Evolutionary conservation across 1,139 yeast genomes (phyloP).

Genomic region (Pichia sp.): DNA sequence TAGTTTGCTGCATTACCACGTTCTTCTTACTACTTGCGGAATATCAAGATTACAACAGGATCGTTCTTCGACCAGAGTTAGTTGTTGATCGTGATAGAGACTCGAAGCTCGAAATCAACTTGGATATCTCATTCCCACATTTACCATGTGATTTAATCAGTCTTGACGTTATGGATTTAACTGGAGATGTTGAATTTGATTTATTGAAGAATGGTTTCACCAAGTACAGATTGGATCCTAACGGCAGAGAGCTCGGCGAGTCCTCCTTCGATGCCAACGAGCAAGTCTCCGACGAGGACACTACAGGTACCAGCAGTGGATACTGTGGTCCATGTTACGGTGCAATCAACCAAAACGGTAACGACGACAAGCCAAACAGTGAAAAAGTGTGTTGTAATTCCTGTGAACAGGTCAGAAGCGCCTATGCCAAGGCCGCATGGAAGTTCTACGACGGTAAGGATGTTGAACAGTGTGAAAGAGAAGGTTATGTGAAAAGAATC

Average conservation of each 20-base stretch:
- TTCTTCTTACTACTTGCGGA: constrained; percentile 67
- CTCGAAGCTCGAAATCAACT: constrained; percentile 68
- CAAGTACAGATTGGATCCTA: constrained; percentile 57
- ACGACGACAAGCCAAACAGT: constrained; percentile 38
- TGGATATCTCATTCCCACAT: constrained; percentile 80
- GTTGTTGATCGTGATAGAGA: constrained; percentile 87
- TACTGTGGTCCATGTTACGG: constrained; percentile 95
- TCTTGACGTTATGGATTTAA: constrained; percentile 74
- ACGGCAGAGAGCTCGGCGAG: constrained; percentile 42
- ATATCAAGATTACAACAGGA: constrained; percentile 67
- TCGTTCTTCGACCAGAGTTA: constrained; percentile 74
- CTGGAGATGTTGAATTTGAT: constrained; percentile 82
- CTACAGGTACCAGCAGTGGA: constrained; percentile 24
- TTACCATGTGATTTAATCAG: constrained; percentile 74
- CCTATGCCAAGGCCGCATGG: constrained; percentile 81
- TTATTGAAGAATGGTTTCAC: constrained; percentile 68
- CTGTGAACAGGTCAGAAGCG: constrained; percentile 77
- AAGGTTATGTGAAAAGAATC: constrained; percentile 71
- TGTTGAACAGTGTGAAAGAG: constrained; percentile 86
- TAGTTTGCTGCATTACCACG: constrained; percentile 64
- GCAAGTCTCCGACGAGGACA: constrained; percentile 26
- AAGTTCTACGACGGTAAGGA: constrained; percentile 85
- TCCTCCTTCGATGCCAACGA: constrained; percentile 33
- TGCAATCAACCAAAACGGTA: constrained; percentile 61
- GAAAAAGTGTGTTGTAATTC: constrained; percentile 73